These are phyloP conservation scores for Metroxylon sagu DNA, from an alignment of 176 grass and related monocot species.

Conservation along the genomic window DNA sequence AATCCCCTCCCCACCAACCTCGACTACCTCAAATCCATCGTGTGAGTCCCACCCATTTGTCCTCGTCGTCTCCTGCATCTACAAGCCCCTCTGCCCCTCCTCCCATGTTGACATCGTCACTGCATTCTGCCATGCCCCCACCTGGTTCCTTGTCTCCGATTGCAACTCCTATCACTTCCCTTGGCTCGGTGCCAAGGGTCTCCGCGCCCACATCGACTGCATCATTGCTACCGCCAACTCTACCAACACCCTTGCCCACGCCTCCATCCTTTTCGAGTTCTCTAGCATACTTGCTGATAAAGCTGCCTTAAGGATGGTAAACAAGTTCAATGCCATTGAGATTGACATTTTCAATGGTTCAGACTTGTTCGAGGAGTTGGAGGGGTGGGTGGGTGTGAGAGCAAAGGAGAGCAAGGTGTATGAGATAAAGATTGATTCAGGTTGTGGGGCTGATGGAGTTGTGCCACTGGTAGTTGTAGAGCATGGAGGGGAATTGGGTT, in stretches of 20 bases:
- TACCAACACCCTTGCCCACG: constrained; percentile 30
- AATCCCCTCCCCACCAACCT: constrained; percentile 69
- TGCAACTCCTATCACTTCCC: constrained; percentile 51
- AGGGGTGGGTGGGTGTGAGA: constrained; percentile 46
- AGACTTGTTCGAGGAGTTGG: constrained; percentile 31
- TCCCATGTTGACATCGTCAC: constrained; percentile 58
- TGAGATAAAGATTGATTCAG: constrained; percentile 36
- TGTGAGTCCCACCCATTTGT: constrained; percentile 60
- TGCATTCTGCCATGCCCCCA: constrained; percentile 36
- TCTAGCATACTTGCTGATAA: constrained; percentile 50
- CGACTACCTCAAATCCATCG: constrained; percentile 51
- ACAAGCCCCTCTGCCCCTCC: constrained; percentile 14
- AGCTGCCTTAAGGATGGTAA: constrained; percentile 24
- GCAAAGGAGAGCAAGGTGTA: constrained; percentile 36
- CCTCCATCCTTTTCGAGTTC: constrained; percentile 64
- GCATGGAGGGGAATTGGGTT: constrained; percentile 19
- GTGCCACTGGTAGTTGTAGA: neutral
- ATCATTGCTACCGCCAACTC: constrained; percentile 32
- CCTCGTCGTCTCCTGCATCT: constrained; percentile 43
- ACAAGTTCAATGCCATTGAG: constrained; percentile 51
- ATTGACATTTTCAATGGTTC: constrained; percentile 43
- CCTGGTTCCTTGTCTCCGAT: constrained; percentile 68
- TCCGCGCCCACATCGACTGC: constrained; percentile 30
- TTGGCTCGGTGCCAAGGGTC: constrained; percentile 32
- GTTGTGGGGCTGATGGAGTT: neutral